A percentile compares a stretch with the other conserved stretches of the same genome.
phyloP scores from a whole-genome alignment of 2,329 filamentous ascomycete genomes.

The Paecilomyces variotii region DNA sequence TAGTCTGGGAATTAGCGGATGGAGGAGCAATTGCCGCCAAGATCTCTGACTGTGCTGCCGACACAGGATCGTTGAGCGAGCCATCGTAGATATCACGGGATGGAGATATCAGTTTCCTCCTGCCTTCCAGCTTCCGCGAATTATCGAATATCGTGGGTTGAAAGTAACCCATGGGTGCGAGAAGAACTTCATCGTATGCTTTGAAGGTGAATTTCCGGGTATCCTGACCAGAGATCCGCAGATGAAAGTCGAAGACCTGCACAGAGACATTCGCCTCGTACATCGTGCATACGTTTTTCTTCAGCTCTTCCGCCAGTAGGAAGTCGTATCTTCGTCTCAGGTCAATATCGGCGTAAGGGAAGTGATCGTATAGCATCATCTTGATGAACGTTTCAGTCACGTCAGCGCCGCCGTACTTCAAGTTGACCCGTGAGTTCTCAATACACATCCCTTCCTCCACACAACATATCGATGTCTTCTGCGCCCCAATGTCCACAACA shows the following conservation, averaged over 20 bases:
- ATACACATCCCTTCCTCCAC: constrained; percentile 94
- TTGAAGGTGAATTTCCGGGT: constrained; percentile 94
- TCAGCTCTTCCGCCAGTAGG: constrained; percentile 86
- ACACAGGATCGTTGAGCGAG: constrained; percentile 83
- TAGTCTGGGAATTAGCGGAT: constrained; percentile 18
- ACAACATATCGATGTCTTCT: constrained; percentile 95
- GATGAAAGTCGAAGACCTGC: constrained; percentile 80
- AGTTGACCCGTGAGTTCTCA: constrained; percentile 87
- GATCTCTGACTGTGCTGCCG: constrained; percentile 69
- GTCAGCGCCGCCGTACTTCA: constrained; percentile 89
- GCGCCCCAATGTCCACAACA: constrained; percentile 90
- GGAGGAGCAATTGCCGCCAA: constrained; percentile 44
- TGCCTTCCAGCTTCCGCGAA: constrained; percentile 65
- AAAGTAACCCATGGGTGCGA: constrained; percentile 94
- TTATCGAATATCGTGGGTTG: constrained; percentile 83
- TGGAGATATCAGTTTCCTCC: constrained; percentile 72
- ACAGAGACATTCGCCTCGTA: constrained; percentile 83
- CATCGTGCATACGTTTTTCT: constrained; percentile 87
- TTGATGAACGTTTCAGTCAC: constrained; percentile 92
- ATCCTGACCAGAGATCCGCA: constrained; percentile 78
- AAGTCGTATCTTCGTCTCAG: constrained; percentile 85
- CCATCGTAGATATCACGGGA: constrained; percentile 93
- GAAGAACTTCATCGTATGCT: constrained; percentile 89
- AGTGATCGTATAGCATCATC: constrained; percentile 96
- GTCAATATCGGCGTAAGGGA: constrained; percentile 93